Base-by-base conservation (phyloP, 2,329 filamentous ascomycete species). In the Zymoseptoria ardabiliae region DNA sequence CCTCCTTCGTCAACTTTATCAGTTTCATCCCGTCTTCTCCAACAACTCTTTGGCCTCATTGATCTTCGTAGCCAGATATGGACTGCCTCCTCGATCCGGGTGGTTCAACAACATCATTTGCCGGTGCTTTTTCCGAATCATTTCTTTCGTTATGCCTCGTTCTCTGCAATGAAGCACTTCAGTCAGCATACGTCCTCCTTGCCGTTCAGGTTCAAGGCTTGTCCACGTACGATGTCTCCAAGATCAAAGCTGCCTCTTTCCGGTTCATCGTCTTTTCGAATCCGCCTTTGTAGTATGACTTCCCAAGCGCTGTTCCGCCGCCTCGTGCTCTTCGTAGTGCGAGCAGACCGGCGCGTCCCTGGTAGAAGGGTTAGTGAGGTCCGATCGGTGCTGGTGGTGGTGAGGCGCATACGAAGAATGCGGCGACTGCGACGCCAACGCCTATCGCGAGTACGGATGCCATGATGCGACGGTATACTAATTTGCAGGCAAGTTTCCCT, bases 11-110 rank as follows among this genome's bases (percentile, higher is more conserved):
- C 7, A 25, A 9, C 7, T 49, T 28, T 9, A 21, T 45, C 55
- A 23, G 17, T 59, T 28, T 66, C 68, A 51, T 19, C 50, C n/a
- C 50, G 51, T 53, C 67, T 96, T 97, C 74, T 99, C 94, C 66
- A 99, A 74, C 64, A 97, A 85, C 74, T 97, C 93, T 77, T 99
- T 99, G 48, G 94, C 94, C 76, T 99, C 94, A 77, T 99, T 99
- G 73, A 99, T 89, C 77, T 99, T 99, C 57, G 92, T 97, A 13
- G 94, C 94, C 51, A 99, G 79, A 73, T 97, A 99, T 7, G 94
- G 94, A 72, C 91, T 97, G 48, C 94, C 94, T 66, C 94, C 94
- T 72, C 94, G 89, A 81, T 99, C 94, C 64, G 94, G 94, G 76
- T 99, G 94, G 81, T 99, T 99, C 66, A 96, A 81, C 58, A 99